Conservation (phyloP, 2,329 filamentous ascomycete species). For the Sarocladium kiliense region DNA sequence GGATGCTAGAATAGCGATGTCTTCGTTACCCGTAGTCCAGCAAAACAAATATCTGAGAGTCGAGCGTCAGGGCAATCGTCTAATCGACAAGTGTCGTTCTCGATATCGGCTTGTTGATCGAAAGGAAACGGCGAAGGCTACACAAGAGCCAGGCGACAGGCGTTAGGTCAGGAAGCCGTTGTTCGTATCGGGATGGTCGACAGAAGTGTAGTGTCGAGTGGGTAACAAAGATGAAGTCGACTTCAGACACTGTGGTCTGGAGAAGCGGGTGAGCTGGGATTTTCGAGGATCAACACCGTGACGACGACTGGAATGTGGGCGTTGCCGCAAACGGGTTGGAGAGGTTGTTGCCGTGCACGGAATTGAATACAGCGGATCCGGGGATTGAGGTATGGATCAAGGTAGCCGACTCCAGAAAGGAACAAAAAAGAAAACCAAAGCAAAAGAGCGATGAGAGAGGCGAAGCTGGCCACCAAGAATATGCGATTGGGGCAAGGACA, state of each 20-base stretch:
- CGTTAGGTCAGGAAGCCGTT: neutral
- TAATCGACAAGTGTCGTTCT: neutral
- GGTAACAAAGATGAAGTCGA: neutral
- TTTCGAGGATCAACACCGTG: neutral
- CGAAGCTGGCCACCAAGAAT: neutral
- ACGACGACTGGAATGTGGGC: conserved; percentile 7
- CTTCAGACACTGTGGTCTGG: neutral
- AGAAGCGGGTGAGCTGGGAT: neutral
- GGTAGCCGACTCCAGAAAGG: neutral
- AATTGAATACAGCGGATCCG: neutral
- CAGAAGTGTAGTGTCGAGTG: neutral
- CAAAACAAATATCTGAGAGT: neutral
- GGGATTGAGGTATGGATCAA: neutral
- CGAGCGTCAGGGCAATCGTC: neutral
- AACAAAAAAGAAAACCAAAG: neutral
- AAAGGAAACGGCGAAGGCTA: neutral
- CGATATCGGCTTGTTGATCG: neutral
- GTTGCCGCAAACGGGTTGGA: conserved; percentile 7
- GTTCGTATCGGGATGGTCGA: neutral
- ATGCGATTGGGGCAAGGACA: neutral
- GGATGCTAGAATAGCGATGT: no score
- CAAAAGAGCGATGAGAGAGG: neutral
- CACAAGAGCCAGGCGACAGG: neutral
- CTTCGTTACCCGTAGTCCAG: neutral
- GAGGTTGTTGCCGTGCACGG: neutral